phyloP scores from a whole-genome alignment of 345 rosid species.

The Clausena lansium region DNA sequence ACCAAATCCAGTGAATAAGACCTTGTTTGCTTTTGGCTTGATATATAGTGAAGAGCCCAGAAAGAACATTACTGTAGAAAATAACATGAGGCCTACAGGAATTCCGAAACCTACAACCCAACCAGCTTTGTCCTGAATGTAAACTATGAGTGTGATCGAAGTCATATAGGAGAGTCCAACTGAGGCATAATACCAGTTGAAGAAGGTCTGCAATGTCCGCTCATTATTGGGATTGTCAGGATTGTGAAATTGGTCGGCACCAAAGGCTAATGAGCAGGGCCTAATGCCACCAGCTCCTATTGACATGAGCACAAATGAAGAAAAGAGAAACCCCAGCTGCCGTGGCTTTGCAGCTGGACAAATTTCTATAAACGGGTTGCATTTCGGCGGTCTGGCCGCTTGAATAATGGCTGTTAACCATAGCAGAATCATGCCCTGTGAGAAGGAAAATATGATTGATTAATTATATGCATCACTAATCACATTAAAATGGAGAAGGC shows the following conservation, averaged over 20 bases:
- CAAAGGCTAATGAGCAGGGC: conserved; percentile 53
- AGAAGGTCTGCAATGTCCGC: conserved; percentile 42
- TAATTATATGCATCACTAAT: too few relatives aligned
- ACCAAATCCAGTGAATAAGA: conserved; percentile 42
- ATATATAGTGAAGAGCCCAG: conserved; percentile 43
- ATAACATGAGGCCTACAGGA: conserved; percentile 46
- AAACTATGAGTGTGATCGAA: conserved; percentile 38
- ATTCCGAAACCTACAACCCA: conserved; percentile 56
- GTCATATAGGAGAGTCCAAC: conserved; percentile 39
- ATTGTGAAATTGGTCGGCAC: conserved; percentile 54
- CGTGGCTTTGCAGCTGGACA: conserved; percentile 24
- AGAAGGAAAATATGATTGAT: not conserved
- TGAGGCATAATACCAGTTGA: conserved; percentile 59
- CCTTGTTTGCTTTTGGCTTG: conserved; percentile 36
- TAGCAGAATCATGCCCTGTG: conserved; percentile 40
- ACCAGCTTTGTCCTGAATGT: conserved; percentile 40
- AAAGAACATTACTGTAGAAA: conserved; percentile 31
- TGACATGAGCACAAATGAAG: conserved; percentile 39
- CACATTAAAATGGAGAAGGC: too few relatives aligned
- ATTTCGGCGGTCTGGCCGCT: conserved; percentile 35
- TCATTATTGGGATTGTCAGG: conserved; percentile 39
- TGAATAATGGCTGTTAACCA: conserved; percentile 48
- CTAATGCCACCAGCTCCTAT: conserved; percentile 52
- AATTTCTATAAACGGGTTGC: conserved; percentile 1
- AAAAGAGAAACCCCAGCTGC: conserved; percentile 34